Percentiles rank a stretch among this genome's conserved stretches.
These are phyloP conservation scores for Coriaria nepalensis DNA, from an alignment of 306 rosid genomes.

Conservation along the genomic window DNA sequence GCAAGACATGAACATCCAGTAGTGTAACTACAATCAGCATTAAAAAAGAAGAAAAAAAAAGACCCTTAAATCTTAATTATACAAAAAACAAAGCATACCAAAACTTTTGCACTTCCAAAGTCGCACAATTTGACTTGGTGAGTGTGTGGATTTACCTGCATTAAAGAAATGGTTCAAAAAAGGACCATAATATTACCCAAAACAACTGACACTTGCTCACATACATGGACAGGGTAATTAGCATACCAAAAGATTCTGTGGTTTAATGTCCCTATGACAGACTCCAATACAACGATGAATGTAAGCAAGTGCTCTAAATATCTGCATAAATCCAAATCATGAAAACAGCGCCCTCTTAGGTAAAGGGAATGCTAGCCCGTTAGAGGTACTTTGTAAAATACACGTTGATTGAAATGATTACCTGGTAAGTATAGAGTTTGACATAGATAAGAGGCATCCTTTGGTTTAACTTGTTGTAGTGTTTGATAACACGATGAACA, in stretches of 20 bases:
- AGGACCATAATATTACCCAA: not conserved
- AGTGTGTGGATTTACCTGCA: constrained; percentile 93
- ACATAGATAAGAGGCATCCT: constrained; percentile 88
- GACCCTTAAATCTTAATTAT: not conserved
- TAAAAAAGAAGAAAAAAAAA: not conserved
- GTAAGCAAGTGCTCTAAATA: constrained; percentile 81
- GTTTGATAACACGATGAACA: constrained; percentile 90
- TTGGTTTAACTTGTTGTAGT: constrained; percentile 92
- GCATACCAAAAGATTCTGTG: constrained; percentile 86
- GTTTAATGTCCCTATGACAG: constrained; percentile 93
- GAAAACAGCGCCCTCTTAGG: not conserved
- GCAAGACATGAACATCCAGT: constrained; percentile 5
- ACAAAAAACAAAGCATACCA: constrained; percentile 38
- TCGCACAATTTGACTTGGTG: constrained; percentile 95
- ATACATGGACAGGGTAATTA: not conserved
- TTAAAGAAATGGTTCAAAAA: constrained; percentile 3
- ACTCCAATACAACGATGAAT: constrained; percentile 94
- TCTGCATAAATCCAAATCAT: constrained; percentile 31
- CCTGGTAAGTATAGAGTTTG: constrained; percentile 89
- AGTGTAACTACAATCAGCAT: constrained; percentile 7
- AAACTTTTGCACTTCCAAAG: constrained; percentile 95
- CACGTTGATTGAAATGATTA: constrained; percentile 9
- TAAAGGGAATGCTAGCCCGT: not conserved
- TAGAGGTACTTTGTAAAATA: no score
- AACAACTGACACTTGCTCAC: no score